These are phyloP conservation scores for Tulasnella sp. DNA, from an alignment of 768 basidiomycete species.

Conservation along the genomic window DNA sequence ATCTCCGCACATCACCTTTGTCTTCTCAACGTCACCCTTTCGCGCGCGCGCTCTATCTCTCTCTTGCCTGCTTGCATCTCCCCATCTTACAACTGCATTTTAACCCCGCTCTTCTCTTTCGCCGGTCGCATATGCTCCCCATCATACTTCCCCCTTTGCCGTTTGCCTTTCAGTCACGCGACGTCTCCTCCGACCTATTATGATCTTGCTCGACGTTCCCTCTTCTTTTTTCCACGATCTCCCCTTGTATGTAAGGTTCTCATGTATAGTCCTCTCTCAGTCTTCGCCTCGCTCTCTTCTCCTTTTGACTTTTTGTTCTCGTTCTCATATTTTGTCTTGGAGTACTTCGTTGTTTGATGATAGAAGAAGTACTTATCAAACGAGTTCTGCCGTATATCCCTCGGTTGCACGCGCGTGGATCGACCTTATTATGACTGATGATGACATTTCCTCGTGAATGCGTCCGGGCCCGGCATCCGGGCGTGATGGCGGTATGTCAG, in stretches of 20 bases:
- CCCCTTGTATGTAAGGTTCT: constrained; percentile 1
- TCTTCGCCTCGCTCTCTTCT: not conserved
- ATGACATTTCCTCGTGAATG: constrained; percentile 10
- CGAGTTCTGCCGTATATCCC: not conserved
- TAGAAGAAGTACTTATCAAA: not conserved
- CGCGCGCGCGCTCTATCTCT: not conserved
- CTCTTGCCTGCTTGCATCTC: not conserved
- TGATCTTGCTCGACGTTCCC: not conserved
- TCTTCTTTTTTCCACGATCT: not conserved
- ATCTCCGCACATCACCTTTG: not conserved
- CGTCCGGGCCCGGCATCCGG: not conserved
- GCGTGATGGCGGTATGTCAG: not conserved
- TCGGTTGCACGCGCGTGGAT: not conserved
- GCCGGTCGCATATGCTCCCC: not conserved
- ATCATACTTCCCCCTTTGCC: not conserved
- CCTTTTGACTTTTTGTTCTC: not conserved
- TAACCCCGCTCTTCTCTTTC: constrained; percentile 3
- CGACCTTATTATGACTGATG: not conserved
- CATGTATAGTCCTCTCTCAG: constrained; percentile 10
- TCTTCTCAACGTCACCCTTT: not conserved
- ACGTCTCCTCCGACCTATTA: constrained; percentile 7
- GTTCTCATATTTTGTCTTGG: not conserved
- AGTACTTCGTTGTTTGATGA: not conserved
- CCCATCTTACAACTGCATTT: constrained; percentile 11
- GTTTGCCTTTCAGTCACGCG: constrained; percentile 34